These are phyloP conservation scores for Piedraia hortae DNA, from an alignment of 2,329 filamentous ascomycete genomes.

Conservation along the genomic window DNA sequence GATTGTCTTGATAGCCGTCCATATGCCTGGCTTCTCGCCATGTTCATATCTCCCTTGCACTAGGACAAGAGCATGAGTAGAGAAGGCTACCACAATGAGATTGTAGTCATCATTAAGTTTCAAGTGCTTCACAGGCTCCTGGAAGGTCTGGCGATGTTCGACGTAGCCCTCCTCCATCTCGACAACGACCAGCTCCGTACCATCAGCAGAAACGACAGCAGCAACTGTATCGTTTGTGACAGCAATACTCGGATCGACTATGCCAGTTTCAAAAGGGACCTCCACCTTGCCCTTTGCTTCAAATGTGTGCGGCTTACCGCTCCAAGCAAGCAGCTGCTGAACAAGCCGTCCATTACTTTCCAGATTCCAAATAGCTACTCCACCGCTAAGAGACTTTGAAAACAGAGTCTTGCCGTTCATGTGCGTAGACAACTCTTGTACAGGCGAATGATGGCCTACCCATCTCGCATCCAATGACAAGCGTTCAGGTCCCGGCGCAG, in stretches of 20 bases:
- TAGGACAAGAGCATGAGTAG: conserved; percentile 6
- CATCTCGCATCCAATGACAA: conserved; percentile 3
- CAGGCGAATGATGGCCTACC: conserved; percentile 3
- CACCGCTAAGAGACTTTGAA: conserved; percentile 1
- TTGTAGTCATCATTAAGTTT: conserved; percentile 5
- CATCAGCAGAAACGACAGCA: conserved; percentile 4
- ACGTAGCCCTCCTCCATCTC: conserved; percentile 10
- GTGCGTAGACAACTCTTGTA: not conserved
- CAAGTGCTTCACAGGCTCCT: conserved; percentile 2
- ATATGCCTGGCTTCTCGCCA: conserved; percentile 3
- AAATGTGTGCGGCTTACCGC: not conserved
- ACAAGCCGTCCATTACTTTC: conserved; percentile 1
- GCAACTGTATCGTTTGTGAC: conserved; percentile 7
- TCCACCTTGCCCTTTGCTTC: not conserved
- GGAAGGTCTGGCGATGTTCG: conserved; percentile 6
- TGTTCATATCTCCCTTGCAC: conserved; percentile 8
- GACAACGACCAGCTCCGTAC: conserved; percentile 6
- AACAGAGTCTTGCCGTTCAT: conserved; percentile 1
- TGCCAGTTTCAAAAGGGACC: conserved; percentile 4
- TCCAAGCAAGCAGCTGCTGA: not conserved
- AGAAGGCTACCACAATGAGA: conserved; percentile 8
- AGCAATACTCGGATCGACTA: conserved; percentile 3
- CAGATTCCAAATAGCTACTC: conserved; percentile 1
- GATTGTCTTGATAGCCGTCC: conserved; percentile 6
- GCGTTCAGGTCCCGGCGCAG: conserved; percentile 5